Evolutionary conservation across 306 rosid species (phyloP), one percentile per base, ranked within the genome.

Genomic region (Betula pendula): DNA sequence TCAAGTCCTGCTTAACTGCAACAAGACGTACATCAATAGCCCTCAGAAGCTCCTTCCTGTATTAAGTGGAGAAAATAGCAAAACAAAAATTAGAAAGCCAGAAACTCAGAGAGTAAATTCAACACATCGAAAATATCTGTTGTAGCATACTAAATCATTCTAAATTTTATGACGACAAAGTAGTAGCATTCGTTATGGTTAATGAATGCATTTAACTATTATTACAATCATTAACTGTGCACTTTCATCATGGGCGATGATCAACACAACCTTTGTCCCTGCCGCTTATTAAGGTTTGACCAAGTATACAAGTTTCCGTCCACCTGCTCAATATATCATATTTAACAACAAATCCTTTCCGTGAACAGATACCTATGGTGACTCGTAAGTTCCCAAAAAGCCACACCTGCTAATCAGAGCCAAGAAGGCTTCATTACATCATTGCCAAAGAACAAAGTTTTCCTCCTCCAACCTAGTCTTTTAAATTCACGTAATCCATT

Each of bases 31-130:
- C 98, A 82, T 96, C 98, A 63, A 96, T 96, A 51, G 99, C 99
- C 80, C 92, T 91, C 76, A 91, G 79, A 25, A 96, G 97, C 88
- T 92, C 99, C 79, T 91, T 96, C 85, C 99, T 96, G 90, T 51
- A 58, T 48, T 59, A 82, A 81, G 65, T 56, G 6, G 53, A 62
- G 24, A 68, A 42, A 78, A 15, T 7, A 45, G 58, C 8, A 66
- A 9, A 66, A 73, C 17, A n/a, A 44, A 20, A 38, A 67, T 44
- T 25, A 59, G 69, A 58, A 13, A 72, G 73, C 70, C 51, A 66
- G 42, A 16, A 67, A 45, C 49, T 24, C 35, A 56, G 43, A 2
- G 73, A 42, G 71, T 19, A 52, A 69, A 33, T 68, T 13, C 67
- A 29, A 24, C 48, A 33, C 2, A 24, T 74, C 24, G 59, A 8